Conservation (phyloP, 2,329 filamentous ascomycete species). For the Fusarium sulawesiense region DNA sequence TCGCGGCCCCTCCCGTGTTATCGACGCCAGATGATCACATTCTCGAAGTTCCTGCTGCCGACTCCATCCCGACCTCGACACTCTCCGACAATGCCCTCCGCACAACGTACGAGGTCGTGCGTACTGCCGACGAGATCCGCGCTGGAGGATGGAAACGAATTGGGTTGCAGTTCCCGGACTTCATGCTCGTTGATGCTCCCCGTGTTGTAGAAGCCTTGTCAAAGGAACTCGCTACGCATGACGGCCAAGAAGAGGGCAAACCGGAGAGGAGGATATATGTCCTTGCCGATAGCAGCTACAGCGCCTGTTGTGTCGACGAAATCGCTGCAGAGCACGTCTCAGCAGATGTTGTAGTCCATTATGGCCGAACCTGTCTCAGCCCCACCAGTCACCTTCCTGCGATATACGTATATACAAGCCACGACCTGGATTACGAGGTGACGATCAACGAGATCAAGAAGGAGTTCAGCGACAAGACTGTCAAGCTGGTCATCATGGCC, state of each 20-base stretch:
- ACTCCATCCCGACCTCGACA: slow-evolving; percentile 48
- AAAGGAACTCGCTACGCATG: slow-evolving; percentile 40
- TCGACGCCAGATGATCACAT: slow-evolving; percentile 72
- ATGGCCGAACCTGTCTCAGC: slow-evolving; percentile 90
- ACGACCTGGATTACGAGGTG: slow-evolving; percentile 71
- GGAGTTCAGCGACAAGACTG: slow-evolving; percentile 72
- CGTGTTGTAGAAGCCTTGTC: slow-evolving; percentile 74
- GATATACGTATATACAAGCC: slow-evolving; percentile 88
- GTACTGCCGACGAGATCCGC: slow-evolving; percentile 82
- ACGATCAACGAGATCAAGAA: slow-evolving; percentile 70
- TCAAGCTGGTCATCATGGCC: slow-evolving; percentile 83
- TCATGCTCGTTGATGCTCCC: slow-evolving; percentile 88
- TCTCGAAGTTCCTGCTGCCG: slow-evolving; percentile 63
- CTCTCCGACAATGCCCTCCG: slow-evolving; percentile 75
- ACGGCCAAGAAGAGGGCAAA: slow-evolving; percentile 18
- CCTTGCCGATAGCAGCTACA: slow-evolving; percentile 95
- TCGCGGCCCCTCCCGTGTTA: slow-evolving; percentile 67
- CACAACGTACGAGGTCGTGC: slow-evolving; percentile 84
- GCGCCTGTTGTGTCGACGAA: slow-evolving; percentile 96
- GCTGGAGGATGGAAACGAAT: slow-evolving; percentile 78
- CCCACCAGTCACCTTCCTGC: slow-evolving; percentile 89
- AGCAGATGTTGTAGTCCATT: slow-evolving; percentile 93
- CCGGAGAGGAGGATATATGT: slow-evolving; percentile 72
- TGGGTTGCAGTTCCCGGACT: slow-evolving; percentile 94
- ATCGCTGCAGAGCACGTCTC: slow-evolving; percentile 93